Percentiles rank a stretch among this genome's conserved stretches.
Evolutionary conservation across 192 early-diverging fungal species (phyloP).

Genomic region (Radiomyces spectabilis): DNA sequence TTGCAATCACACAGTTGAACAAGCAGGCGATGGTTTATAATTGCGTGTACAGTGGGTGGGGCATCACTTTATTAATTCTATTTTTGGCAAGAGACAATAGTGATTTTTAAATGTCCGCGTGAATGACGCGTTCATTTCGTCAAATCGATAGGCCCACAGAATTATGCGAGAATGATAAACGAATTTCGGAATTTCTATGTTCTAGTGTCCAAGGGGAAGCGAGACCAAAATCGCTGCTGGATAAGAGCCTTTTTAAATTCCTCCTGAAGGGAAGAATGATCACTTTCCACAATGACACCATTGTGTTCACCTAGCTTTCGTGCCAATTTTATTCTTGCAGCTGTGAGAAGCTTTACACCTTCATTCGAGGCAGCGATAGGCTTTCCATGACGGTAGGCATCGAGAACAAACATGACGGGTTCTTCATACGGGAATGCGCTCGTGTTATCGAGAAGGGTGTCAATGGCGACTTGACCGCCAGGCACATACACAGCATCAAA

Average conservation of each 20-base stretch:
- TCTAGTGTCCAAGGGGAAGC: neutral
- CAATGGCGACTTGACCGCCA: conserved; percentile 1
- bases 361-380: conserved; percentile 9
- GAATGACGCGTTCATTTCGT: too few species aligned
- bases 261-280: neutral
- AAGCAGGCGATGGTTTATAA: too few species aligned
- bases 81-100: too few species aligned
- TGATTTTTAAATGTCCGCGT: too few species aligned
- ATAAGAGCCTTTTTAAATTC: conserved; percentile 4
- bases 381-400: conserved; percentile 12
- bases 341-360: conserved; percentile 2
- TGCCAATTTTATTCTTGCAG: neutral
- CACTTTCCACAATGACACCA: neutral
- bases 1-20: too few species aligned
- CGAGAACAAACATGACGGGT: conserved; percentile 7
- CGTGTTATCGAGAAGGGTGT: neutral
- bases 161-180: too few species aligned
- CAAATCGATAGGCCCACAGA: too few species aligned
- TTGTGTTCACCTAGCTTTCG: neutral
- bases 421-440: conserved; percentile 12
- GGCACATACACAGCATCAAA: conserved; percentile 22
- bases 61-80: too few species aligned
- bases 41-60: too few species aligned
- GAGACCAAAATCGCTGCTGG: conserved; percentile 7
- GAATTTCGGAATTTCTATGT: too few species aligned